Base-by-base conservation (phyloP, 108 stramenopile species). In the Cyclotella cryptica region DNA sequence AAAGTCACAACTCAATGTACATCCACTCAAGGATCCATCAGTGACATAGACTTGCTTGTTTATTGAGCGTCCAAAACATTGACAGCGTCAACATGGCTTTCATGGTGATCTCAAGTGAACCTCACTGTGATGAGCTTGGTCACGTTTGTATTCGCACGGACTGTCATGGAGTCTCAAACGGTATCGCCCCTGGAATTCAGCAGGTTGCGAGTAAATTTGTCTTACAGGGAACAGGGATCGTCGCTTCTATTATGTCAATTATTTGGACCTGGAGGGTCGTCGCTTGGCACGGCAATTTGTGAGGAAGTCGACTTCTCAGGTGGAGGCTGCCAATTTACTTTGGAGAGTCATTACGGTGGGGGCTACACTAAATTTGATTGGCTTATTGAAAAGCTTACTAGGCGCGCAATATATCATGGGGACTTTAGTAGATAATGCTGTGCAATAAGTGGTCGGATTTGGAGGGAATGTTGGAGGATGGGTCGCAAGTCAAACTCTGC, bases 361-460 rank as follows among this genome's bases (percentile, higher is more conserved):
- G 14, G 71, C 80, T 42, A 72, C 72, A 10, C 57, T 98, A 61
- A 98, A 98, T 74, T 58, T 97, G 12, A 59, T 90, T 66, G 97
- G 97, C 47, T 85, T 97, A 84, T 62, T 91, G n/a, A 47, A 93
- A 29, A 90, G 91, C 46, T 72, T 98, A 44, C 22, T 96, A 2
- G 93, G 93, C 17, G 93, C 96, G 22, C 90, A 94, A 82, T 90
- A 94, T 73, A 96, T 97, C 73, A 88, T 98, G 10, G 97, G 97
- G 10, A 80, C 87, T 26, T 82, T 97, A 86, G 95, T 94, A 2
- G 88, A 94, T 27, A 96, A 97, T 58, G 85, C 94, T 22, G 79
- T 88, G 76, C 87, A 86, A 77, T 53, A 69, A 58, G 73, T 61
- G n/a, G 71, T 66, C 61, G 59, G 73, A 0, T 45, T 69, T 54